Evolutionary conservation across 2,329 filamentous ascomycete species (phyloP), one percentile per base, ranked within the genome.

Genomic region (Cladosporium sp.): DNA sequence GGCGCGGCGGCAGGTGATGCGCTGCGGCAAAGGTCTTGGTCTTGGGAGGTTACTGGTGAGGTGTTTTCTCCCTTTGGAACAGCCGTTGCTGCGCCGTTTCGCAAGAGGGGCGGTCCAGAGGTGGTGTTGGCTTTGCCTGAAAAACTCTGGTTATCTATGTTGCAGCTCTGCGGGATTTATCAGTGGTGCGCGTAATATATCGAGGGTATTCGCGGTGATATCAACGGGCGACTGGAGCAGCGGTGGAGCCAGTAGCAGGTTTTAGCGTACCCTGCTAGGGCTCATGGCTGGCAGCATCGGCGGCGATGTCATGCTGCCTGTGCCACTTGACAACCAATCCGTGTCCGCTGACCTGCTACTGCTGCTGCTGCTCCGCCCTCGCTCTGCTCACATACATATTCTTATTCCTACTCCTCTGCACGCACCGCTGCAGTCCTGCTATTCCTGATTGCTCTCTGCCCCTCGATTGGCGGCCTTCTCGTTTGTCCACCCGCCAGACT

Each of bases 1-100:
- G 51, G 30, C 51, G 52, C 25, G 52, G 25, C 25, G 52, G 52
- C 39, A 55, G 39, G 50, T 40, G 37, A 52, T 49, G 45, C 25
- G 25, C 5, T 36, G 45, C 5, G 8, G 22, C n/a, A 25, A 34
- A 17, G 15, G 25, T 47, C 20, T 47, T 47, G 4, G 43, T 47
- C 22, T 30, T 14, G 42, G 11, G 17, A 42, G 39, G 17, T 20
- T 22, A 20, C 20, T 22, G 40, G 11, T 28, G 11, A 34, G 30
- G 30, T 34, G 30, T 34, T 34, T 34, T 34, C 30, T 34, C 9
- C 30, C 30, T 34, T 8, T 34, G 30, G 30, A 11, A 34, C 30
- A 34, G 30, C 30, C 30, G 30, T 34, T 34, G 11, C 28, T 30
- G 28, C 28, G 28, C 28, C 28, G 28, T 30, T 30, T 5, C 28